A percentile compares a stretch with the other conserved stretches of the same genome.
These are phyloP conservation scores for Mycena galericulata DNA, from an alignment of 768 basidiomycete species.

Conservation along the genomic window DNA sequence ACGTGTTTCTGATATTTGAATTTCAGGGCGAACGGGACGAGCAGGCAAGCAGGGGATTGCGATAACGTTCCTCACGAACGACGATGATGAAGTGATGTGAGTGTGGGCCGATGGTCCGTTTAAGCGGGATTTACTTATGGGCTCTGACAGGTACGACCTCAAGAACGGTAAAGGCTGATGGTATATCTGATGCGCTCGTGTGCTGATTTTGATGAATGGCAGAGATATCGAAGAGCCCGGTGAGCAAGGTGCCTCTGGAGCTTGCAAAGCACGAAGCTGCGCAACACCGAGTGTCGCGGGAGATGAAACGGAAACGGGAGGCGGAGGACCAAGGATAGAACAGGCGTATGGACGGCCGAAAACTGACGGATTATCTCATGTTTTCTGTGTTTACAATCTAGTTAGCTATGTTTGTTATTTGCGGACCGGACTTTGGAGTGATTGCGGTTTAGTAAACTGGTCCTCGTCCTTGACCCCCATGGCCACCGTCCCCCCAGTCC, in stretches of 20 bases:
- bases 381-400: no score
- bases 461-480: constrained; percentile 20
- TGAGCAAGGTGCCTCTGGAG: constrained; percentile 89
- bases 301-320: constrained; percentile 96
- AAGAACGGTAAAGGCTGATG: constrained; percentile 76
- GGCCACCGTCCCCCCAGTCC: constrained; percentile 14
- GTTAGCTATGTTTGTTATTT: not conserved
- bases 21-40: constrained; percentile 95
- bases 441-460: not conserved
- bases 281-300: constrained; percentile 89
- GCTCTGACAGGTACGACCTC: constrained; percentile 84
- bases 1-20: constrained; percentile 30
- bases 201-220: constrained; percentile 34
- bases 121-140: constrained; percentile 18
- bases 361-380: no score
- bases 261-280: constrained; percentile 93
- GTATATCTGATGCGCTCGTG: constrained; percentile 27
- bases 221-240: constrained; percentile 96
- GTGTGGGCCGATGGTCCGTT: constrained; percentile 46
- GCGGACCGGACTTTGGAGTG: not conserved
- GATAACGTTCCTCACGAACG: constrained; percentile 96
- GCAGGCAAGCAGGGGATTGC: constrained; percentile 95
- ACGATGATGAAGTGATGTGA: constrained; percentile 97
- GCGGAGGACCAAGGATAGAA: constrained; percentile 77
- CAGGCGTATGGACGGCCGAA: no score